phyloP scores from a whole-genome alignment of 1,284 basidiomycete species.

The Trichosporon faecale region DNA sequence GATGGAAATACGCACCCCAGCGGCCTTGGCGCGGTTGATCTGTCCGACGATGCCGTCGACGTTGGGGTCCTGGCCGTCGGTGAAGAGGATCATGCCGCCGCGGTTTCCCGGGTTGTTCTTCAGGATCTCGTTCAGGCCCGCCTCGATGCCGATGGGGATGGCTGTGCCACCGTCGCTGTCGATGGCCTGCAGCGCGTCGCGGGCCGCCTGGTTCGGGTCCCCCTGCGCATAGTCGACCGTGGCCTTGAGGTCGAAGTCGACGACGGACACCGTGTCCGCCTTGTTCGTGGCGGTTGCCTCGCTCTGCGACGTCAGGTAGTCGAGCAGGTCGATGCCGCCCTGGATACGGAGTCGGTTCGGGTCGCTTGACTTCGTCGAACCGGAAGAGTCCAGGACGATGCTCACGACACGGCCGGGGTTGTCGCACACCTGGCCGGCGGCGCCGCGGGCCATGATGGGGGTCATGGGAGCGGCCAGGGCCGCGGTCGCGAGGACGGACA shows the following conservation, averaged over 20 bases:
- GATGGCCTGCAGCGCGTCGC: background rate
- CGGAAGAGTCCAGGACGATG: constrained; percentile 10
- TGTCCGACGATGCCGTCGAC: background rate
- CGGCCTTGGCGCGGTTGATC: background rate
- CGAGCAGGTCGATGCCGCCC: background rate
- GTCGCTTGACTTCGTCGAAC: constrained; percentile 4
- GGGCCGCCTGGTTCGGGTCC: background rate
- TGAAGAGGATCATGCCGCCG: constrained; percentile 8
- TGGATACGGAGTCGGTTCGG: constrained; percentile 2
- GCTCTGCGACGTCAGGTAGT: background rate
- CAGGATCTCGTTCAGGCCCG: background rate
- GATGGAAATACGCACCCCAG: constrained; percentile 5
- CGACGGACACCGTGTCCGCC: constrained; percentile 13
- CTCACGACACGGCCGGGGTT: constrained; percentile 13
- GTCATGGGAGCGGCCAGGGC: background rate
- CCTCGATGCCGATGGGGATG: background rate
- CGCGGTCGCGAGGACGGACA: background rate
- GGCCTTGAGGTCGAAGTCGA: background rate
- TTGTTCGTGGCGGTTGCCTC: constrained; percentile 9
- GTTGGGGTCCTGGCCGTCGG: constrained; percentile 2
- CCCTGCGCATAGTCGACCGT: background rate
- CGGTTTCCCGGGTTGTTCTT: background rate
- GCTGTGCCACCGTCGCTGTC: background rate
- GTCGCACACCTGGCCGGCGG: background rate
- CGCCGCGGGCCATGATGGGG: background rate